Conservation (phyloP, 768 basidiomycete species). For the Hypholoma sublateritium region DNA sequence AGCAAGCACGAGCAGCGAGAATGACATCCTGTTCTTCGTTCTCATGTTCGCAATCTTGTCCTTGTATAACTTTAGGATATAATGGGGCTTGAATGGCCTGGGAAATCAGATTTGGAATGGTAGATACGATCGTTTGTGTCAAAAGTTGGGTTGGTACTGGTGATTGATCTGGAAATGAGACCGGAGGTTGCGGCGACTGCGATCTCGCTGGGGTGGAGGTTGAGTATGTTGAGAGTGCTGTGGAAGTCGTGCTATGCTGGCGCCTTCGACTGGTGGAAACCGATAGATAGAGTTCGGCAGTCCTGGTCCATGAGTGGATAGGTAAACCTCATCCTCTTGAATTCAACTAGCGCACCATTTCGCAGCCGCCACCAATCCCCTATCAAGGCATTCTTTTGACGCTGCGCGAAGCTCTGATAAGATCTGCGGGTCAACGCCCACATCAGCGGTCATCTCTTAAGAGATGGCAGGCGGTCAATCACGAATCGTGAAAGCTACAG, state of each 20-base stretch:
- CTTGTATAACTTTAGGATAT: conserved; percentile 30
- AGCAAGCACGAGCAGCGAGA: conserved; percentile 67
- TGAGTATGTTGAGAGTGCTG: conserved; percentile 39
- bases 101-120: not conserved
- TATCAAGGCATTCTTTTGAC: conserved; percentile 70
- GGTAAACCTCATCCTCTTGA: conserved; percentile 10
- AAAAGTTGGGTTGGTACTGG: conserved; percentile 31
- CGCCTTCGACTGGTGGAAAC: conserved; percentile 50
- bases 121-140: conserved; percentile 21
- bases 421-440: conserved; percentile 45
- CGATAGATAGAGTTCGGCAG: conserved; percentile 72
- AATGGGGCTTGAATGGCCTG: not conserved
- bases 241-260: conserved; percentile 19
- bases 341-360: conserved; percentile 61
- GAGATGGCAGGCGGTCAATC: too few species aligned
- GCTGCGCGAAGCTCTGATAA: conserved; percentile 60
- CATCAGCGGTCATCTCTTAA: not conserved
- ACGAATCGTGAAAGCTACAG: too few species aligned
- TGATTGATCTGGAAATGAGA: conserved; percentile 36
- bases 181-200: conserved; percentile 38
- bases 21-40: conserved; percentile 71
- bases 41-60: conserved; percentile 48
- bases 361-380: conserved; percentile 67
- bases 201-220: conserved; percentile 61
- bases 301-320: conserved; percentile 42